Evolutionary conservation across 805 yeast species (phyloP).

Genomic region (Komagataella ulmi): DNA sequence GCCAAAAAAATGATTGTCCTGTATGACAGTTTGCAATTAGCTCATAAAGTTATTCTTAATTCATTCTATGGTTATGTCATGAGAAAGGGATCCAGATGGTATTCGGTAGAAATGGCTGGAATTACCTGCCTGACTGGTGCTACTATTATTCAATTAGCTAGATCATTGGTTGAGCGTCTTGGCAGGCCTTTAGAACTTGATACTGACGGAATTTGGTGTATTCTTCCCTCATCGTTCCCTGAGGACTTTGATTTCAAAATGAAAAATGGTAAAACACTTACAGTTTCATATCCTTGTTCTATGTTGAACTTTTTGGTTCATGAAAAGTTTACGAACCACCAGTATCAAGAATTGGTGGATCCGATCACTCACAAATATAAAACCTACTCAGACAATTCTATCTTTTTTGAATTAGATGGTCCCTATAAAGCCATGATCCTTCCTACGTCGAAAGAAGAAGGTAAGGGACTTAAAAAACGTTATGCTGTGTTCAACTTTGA

Average conservation of each 20-base stretch:
- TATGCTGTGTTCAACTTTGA: slow-evolving; percentile 96
- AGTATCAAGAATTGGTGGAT: slow-evolving; percentile 79
- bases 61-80: slow-evolving; percentile 97
- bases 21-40: slow-evolving; percentile 90
- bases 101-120: slow-evolving; percentile 99
- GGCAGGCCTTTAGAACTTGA: slow-evolving; percentile 95
- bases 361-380: slow-evolving; percentile 55
- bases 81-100: slow-evolving; percentile 99
- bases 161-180: slow-evolving; percentile 76
- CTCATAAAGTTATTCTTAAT: slow-evolving; percentile 92
- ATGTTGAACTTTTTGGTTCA: slow-evolving; percentile 93
- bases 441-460: slow-evolving; percentile 96
- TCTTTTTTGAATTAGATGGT: slow-evolving; percentile 97
- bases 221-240: slow-evolving; percentile 85
- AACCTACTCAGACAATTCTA: slow-evolving; percentile 79
- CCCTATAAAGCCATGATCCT: slow-evolving; percentile 96
- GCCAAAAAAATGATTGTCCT: slow-evolving; percentile 89
- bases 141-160: slow-evolving; percentile 94
- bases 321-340: slow-evolving; percentile 82
- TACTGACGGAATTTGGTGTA: slow-evolving; percentile 99
- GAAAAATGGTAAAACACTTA: slow-evolving; percentile 65
- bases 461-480: slow-evolving; percentile 89
- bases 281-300: slow-evolving; percentile 86
- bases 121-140: slow-evolving; percentile 98
- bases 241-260: slow-evolving; percentile 66